A percentile compares a stretch with the other conserved stretches of the same genome.
These are phyloP conservation scores for Tuber microsphaerosporum DNA, from an alignment of 495 filamentous ascomycete species.

Conservation along the genomic window DNA sequence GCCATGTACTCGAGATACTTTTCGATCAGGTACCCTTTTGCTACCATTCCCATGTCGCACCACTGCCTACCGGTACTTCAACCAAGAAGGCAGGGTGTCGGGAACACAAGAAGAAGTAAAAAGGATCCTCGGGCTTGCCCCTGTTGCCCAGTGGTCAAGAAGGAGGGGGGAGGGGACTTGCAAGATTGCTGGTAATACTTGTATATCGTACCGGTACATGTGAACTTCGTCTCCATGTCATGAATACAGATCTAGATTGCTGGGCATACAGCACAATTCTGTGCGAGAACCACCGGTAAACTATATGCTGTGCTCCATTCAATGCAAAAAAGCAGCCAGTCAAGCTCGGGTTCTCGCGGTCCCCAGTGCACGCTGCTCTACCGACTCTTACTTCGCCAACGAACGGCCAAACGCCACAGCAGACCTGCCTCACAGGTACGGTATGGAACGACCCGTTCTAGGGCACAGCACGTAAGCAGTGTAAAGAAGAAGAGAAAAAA, in stretches of 20 bases:
- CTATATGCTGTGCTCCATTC: background rate
- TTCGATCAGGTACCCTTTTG: background rate
- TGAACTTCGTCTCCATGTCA: background rate
- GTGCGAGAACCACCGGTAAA: background rate
- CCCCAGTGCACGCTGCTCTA: background rate
- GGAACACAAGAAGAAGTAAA: conserved; percentile 2
- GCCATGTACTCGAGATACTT: background rate
- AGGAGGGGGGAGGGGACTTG: background rate
- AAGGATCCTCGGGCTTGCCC: background rate
- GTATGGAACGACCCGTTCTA: background rate
- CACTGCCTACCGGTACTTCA: background rate
- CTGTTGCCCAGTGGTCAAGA: background rate
- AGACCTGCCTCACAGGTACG: background rate
- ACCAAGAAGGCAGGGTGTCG: background rate
- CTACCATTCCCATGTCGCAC: background rate
- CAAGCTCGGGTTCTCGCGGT: background rate
- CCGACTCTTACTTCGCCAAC: too few species aligned
- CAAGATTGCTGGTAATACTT: background rate
- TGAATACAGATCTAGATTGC: background rate
- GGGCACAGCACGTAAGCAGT: background rate
- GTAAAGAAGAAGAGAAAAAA: background rate
- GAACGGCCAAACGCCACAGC: too few species aligned
- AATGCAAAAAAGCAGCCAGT: background rate
- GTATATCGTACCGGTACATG: background rate
- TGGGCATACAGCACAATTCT: background rate